Evolutionary conservation across 2,329 filamentous ascomycete species (phyloP), one percentile per base, ranked within the genome.

Genomic region (Ascochyta clinopodiicola): DNA sequence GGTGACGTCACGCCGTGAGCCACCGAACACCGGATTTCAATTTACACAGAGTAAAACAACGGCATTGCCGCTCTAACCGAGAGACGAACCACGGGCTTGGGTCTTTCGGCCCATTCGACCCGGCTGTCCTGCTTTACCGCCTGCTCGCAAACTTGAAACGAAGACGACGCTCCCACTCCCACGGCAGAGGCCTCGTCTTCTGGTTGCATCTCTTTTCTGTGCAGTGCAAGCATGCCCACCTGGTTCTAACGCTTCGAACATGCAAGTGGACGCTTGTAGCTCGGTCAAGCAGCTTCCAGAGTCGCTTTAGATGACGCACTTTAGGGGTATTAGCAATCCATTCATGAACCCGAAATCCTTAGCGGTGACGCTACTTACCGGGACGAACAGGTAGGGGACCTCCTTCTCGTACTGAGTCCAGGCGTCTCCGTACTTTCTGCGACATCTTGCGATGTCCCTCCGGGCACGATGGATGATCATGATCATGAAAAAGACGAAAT

Each of bases 331-430:
- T 22, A 53, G 50, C 32, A 7, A 4, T 21, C 12, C 10, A 15
- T 10, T 8, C 6, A n/a, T 17, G 15, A 39, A 39, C 12, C 4
- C 12, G 6, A 39, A 6, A 13, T 3, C 15, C 7, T 15, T 9
- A 40, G 5, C 2, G 19, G 25, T 8, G 21, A 12, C 1, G 13
- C 13, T 9, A 63, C 70, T 64, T 59, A 72, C 83, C 51, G 91
- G 91, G 78, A 95, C 91, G 74, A 95, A 94, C 51, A 94, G 80
- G 74, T 92, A 93, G 36, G 91, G 91, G 46, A 93, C 90, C 73
- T 82, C 82, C 77, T 82, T 84, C 80, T 90, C 88, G 73, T 95
- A 95, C 79, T 94, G 87, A 42, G 80, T 78, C 91, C 91, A 95
- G 17, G 88, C 86, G 57, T 90, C 87, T 34, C 90, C 90, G 75